Conservation (phyloP, 179 eudicot species). For the Patellifolia procumbens region DNA sequence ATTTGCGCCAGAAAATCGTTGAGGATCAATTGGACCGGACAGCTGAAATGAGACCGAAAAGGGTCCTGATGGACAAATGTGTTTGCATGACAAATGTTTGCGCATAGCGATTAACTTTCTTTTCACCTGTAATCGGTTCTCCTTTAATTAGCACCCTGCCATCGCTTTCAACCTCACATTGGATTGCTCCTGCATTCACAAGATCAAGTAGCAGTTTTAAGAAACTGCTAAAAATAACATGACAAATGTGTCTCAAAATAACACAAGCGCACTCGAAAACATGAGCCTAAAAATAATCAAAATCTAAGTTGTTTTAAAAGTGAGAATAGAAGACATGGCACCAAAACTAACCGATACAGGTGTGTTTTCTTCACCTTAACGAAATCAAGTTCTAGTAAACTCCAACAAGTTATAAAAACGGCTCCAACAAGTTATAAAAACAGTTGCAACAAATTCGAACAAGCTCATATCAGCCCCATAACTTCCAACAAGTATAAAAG, state of each 20-base stretch:
- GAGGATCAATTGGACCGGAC: slow-evolving; percentile 80
- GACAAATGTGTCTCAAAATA: not conserved
- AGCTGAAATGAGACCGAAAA: slow-evolving; percentile 61
- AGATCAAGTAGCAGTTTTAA: slow-evolving; percentile 9
- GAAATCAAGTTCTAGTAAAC: too few relatives aligned
- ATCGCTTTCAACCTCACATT: slow-evolving; percentile 80
- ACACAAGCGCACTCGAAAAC: not conserved
- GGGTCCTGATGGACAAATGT: slow-evolving; percentile 57
- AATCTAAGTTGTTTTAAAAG: not conserved
- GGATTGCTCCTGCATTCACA: slow-evolving; percentile 64
- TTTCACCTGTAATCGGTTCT: slow-evolving; percentile 47
- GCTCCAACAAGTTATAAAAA: too few relatives aligned
- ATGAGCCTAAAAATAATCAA: not conserved
- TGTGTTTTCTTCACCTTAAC: too few relatives aligned
- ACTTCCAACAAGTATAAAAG: too few relatives aligned
- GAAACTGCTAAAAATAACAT: not conserved
- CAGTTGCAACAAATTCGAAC: too few relatives aligned
- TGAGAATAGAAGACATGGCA: not conserved
- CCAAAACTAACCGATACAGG: not conserved
- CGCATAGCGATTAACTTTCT: slow-evolving; percentile 31
- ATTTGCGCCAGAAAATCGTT: too few relatives aligned
- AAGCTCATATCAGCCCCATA: too few relatives aligned
- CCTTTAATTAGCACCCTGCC: slow-evolving; percentile 69
- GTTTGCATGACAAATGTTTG: slow-evolving; percentile 51
- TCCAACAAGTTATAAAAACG: too few relatives aligned